Base-by-base conservation (phyloP, 2,329 filamentous ascomycete genomes). In the Epichloe bromicola region DNA sequence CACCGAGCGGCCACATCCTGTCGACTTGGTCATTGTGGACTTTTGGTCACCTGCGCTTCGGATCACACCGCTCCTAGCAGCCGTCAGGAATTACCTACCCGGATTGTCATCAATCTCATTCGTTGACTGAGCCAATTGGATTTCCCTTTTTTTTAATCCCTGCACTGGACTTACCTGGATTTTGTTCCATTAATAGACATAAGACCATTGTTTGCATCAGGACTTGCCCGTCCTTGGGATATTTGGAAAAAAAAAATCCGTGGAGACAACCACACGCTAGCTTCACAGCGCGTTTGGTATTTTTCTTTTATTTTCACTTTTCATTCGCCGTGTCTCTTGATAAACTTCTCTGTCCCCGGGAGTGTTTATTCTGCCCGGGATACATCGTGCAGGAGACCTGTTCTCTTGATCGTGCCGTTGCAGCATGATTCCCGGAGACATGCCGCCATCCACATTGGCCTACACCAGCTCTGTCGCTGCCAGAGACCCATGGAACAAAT, bases 401-500 rank as follows among this genome's bases (percentile, higher is more conserved):
- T 17, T 40, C 12, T 45, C 46, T 23, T 19, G 15, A 33, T 44
- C 20, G 47, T 39, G 26, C 15, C 34, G 12, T 30, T n/a, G 36
- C 50, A 63, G 59, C 58, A 66, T 67, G 65, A 65, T 64, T 59
- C 62, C 63, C 53, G 62, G 64, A 60, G 64, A 68, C 55, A 72
- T 74, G 71, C 67, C 70, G 43, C 71, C 73, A 56, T 67, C 70
- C 60, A 70, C 74, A 50, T 67, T 72, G 67, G 65, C 69, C 55
- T 76, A 75, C 64, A 71, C 69, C 61, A 67, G 64, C 55, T 61
- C 73, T 57, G 65, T 66, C 60, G 68, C 70, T 63, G 65, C 72
- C 54, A 70, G 68, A 63, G 69, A 72, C 58, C 68, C 72, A 52
- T 78, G 75, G 75, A 70, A 70, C 56, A 62, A 72, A 56, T 66